These are phyloP conservation scores for Ziziphus jujuba DNA, from an alignment of 306 rosid species.

Conservation along the genomic window DNA sequence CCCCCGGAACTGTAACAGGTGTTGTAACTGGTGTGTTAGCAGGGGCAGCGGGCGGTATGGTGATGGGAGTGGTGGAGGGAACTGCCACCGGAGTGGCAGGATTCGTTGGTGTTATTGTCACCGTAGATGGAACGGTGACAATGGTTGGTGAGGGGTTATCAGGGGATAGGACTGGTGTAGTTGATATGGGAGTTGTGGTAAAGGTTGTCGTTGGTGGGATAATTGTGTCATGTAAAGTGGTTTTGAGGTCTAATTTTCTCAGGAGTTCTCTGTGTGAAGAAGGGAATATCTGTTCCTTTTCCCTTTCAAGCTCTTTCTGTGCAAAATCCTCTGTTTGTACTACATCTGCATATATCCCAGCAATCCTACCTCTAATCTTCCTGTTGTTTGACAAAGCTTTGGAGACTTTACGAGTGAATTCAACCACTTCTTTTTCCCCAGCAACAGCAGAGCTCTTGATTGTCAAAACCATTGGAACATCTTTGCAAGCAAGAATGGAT, in stretches of 20 bases:
- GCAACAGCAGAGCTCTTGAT: constrained; percentile 41
- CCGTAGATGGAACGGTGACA: constrained; percentile 76
- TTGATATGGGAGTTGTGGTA: constrained; percentile 49
- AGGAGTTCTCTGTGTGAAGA: constrained; percentile 39
- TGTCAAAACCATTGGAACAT: constrained; percentile 50
- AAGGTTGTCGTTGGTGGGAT: constrained; percentile 54
- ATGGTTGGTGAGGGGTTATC: constrained; percentile 55
- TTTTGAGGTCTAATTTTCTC: constrained; percentile 33
- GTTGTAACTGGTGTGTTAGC: constrained; percentile 46
- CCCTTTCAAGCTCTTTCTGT: constrained; percentile 44
- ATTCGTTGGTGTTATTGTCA: constrained; percentile 49
- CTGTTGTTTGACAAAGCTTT: constrained; percentile 45
- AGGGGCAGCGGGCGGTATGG: constrained; percentile 50
- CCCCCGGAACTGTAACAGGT: constrained; percentile 49
- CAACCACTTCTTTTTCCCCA: constrained; percentile 39
- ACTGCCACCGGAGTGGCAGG: constrained; percentile 49
- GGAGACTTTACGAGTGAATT: constrained; percentile 38
- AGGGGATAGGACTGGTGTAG: constrained; percentile 26
- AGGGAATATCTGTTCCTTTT: constrained; percentile 40
- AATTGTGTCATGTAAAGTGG: constrained; percentile 37
- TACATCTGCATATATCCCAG: constrained; percentile 52
- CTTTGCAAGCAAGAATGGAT: constrained; percentile 46
- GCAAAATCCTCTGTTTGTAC: constrained; percentile 43
- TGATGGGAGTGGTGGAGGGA: constrained; percentile 68
- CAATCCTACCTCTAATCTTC: constrained; percentile 32